Base-by-base conservation (phyloP, 2,329 filamentous ascomycete genomes). In the Penicillium paneum region DNA sequence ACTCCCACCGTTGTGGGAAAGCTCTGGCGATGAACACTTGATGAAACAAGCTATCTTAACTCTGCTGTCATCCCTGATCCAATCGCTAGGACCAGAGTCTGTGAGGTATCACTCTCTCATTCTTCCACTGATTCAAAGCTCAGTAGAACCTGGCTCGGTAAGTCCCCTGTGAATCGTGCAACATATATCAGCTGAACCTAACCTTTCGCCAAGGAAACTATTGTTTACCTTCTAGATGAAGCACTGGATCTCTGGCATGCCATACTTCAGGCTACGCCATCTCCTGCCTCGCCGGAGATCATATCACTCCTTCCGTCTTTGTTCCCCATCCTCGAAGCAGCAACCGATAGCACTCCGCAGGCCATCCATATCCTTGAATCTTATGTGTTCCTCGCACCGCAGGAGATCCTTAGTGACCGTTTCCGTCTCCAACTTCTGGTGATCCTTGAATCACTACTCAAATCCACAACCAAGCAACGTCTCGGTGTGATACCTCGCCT, bases 31-130 rank as follows among this genome's bases (percentile, higher is more conserved):
- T 56, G 90, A 94, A 66, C 90, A 91, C 73, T 84, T 97, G 71
- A 89, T 97, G 79, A 97, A 97, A 73, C 92, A 97, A 73, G 86
- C 91, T 1, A 91, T 97, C 49, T 82, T 97, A 54, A 90, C 89
- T 2, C 88, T 97, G 36, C 84, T 97, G 48, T 82, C 90, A 1
- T 87, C 91, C 2, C 79, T 99, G 13, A 89, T 96, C n/a, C 86
- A 86, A 68, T 89, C 92, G 1, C 89, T 97, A 83, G 90, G 88
- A 55, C 81, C 83, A 12, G 83, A 88, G 10, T 94, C 91, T 5
- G 82, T 87, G 57, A 82, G 86, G 17, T 96, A 95, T 64, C 91
- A 97, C 60, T 74, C 81, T 15, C 79, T 92, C 49, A 89, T 97
- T 63, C 76, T 96, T 17, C 92, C 93, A 0, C 82, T 97, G 47